These are phyloP conservation scores for Capsicum baccatum DNA, from an alignment of 257 asterid species.

Conservation along the genomic window DNA sequence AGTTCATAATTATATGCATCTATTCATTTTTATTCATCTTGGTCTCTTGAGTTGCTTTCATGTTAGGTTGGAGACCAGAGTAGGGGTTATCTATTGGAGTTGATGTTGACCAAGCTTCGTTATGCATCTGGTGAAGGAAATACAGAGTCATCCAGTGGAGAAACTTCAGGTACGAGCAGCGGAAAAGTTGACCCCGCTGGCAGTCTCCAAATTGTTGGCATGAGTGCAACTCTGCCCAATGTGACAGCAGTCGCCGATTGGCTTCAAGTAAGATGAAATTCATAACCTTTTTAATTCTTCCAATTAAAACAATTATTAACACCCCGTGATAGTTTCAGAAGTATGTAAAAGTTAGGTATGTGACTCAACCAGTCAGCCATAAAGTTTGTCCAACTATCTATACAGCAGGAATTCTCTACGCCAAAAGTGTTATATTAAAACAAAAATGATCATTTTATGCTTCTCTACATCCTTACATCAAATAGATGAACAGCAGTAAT, in stretches of 20 bases:
- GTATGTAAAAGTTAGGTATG: constrained; percentile 20
- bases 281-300: background rate
- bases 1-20: background rate
- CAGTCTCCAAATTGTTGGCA: constrained; percentile 95
- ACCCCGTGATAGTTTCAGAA: background rate
- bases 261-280: constrained; percentile 69
- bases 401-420: constrained; percentile 12
- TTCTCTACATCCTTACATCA: background rate
- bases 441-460: constrained; percentile 24
- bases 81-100: constrained; percentile 97
- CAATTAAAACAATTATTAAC: background rate
- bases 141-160: constrained; percentile 83
- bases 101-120: constrained; percentile 91
- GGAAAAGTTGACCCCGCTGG: constrained; percentile 76
- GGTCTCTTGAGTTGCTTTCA: constrained; percentile 17
- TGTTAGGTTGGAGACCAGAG: constrained; percentile 95
- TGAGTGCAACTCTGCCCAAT: constrained; percentile 98
- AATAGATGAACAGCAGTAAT: background rate
- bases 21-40: constrained; percentile 11
- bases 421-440: background rate
- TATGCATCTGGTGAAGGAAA: constrained; percentile 98
- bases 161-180: constrained; percentile 83
- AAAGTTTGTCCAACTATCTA: constrained; percentile 6
- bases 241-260: constrained; percentile 94
- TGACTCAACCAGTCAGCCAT: background rate